Conservation (phyloP, 257 asterid species). For the Solanum sejunctum region DNA sequence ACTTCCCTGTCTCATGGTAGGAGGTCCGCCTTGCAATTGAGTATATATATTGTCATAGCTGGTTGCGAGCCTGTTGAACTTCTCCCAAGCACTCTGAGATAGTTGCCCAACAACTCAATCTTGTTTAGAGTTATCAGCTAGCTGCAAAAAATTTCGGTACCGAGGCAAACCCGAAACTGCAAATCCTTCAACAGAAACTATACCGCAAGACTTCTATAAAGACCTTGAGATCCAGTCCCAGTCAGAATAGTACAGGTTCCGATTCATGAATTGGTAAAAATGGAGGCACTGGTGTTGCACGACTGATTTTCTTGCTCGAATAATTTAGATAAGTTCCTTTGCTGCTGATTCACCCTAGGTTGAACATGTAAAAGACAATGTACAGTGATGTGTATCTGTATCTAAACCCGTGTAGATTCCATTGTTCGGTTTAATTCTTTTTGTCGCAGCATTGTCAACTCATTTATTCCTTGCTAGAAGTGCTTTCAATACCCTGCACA, state of each 20-base stretch:
- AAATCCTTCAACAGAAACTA: slow-evolving; percentile 71
- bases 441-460: too few species aligned
- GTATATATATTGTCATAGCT: too few species aligned
- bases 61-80: slow-evolving; percentile 95
- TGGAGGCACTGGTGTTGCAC: slow-evolving; percentile 24
- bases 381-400: too few species aligned
- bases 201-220: not conserved
- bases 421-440: too few species aligned
- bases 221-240: slow-evolving; percentile 10
- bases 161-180: slow-evolving; percentile 67
- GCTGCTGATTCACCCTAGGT: too few species aligned
- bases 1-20: slow-evolving; percentile 10
- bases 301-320: too few species aligned
- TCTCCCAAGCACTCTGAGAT: slow-evolving; percentile 68
- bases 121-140: slow-evolving; percentile 77
- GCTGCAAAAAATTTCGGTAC: slow-evolving; percentile 82
- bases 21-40: slow-evolving; percentile 82
- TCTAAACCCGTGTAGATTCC: too few species aligned
- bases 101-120: slow-evolving; percentile 10
- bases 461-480: too few species aligned
- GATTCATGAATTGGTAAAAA: slow-evolving; percentile 8
- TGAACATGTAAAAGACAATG: too few species aligned
- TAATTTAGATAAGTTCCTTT: too few species aligned
- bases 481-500: too few species aligned
- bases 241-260: slow-evolving; percentile 6